Base-by-base conservation (phyloP, 2,329 filamentous ascomycete species). In the Grosmannia penicillata region DNA sequence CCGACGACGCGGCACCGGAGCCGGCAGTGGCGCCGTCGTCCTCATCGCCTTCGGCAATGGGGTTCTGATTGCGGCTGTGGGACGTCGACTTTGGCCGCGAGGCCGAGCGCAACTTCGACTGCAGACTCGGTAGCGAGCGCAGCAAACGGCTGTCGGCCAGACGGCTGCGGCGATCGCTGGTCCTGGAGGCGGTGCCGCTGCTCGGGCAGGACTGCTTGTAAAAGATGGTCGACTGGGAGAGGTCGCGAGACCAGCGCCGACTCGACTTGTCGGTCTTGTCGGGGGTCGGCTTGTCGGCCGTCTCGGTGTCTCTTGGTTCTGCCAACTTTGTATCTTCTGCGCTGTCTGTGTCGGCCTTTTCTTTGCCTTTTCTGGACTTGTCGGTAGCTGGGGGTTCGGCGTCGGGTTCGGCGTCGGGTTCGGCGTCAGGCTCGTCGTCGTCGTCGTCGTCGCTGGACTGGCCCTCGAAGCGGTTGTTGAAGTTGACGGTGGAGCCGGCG, bases 391-490 rank as follows among this genome's bases (percentile, higher is more conserved):
- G n/a, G n/a, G n/a, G 4, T 17, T 13, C 25, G 8, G 15, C 6
- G 24, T 23, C 7, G 38, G 33, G 7, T 34, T 23, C 5, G 37
- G 26, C 26, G 22, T 41, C 19, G 13, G 46, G 13, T 14, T 35
- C n/a, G n/a, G n/a, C n/a, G n/a, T n/a, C n/a, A n/a, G n/a, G n/a
- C n/a, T 52, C 43, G 27, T 59, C 58, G 4, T 56, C 57, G 15
- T 67, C 66, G 24, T 89, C 82, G 46, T 86, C 86, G 49, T 89
- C 85, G 49, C 83, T 91, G 29, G 81, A 86, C 47, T 81, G 67
- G 36, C 63, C 80, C 51, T 86, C 81, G 56, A 91, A 89, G 27
- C 82, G 74, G 42, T 82, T 72, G 56, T 83, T 78, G 53, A 93
- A 86, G 58, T 93, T 81, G 37, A 82, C 78, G 42, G 75, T 76